phyloP scores from a whole-genome alignment of 176 grass and related monocot species.

The Phoenix dactylifera region DNA sequence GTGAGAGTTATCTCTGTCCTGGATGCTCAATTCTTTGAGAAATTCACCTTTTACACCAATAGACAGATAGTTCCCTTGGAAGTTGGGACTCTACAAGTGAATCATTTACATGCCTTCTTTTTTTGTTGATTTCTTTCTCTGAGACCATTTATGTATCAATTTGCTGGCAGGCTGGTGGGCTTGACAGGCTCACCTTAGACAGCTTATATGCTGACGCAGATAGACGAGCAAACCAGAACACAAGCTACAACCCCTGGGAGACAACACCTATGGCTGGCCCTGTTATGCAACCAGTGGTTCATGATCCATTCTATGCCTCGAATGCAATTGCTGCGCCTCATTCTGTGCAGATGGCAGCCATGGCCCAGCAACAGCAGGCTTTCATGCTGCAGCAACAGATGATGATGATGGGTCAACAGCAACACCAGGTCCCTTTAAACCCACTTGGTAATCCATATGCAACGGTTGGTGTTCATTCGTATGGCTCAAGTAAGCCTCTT shows the following conservation, averaged over 20 bases:
- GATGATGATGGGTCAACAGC: constrained; percentile 50
- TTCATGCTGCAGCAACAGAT: constrained; percentile 78
- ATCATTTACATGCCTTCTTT: too few species aligned
- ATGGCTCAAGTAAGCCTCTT: constrained; percentile 37
- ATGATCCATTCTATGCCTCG: constrained; percentile 65
- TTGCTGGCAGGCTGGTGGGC: constrained; percentile 51
- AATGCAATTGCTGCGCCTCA: constrained; percentile 46
- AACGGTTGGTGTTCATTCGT: constrained; percentile 11
- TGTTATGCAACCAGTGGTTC: constrained; percentile 38
- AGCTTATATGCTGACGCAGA: constrained; percentile 77
- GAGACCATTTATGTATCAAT: neutral
- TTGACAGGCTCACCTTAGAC: constrained; percentile 77
- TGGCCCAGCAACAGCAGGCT: constrained; percentile 73
- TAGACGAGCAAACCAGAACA: constrained; percentile 39
- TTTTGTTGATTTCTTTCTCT: neutral
- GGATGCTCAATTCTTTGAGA: neutral
- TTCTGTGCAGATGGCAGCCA: constrained; percentile 62
- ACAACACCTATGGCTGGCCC: constrained; percentile 23
- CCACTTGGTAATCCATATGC: constrained; percentile 43
- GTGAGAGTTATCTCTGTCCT: neutral
- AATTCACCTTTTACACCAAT: neutral
- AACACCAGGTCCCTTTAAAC: constrained; percentile 36
- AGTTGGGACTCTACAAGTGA: too few species aligned
- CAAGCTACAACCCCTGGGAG: constrained; percentile 86
- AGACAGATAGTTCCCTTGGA: too few species aligned